A percentile compares a stretch with the other conserved stretches of the same genome.
Conservation (phyloP, 2,329 filamentous ascomycete genomes). For the Zarea fungicola region DNA sequence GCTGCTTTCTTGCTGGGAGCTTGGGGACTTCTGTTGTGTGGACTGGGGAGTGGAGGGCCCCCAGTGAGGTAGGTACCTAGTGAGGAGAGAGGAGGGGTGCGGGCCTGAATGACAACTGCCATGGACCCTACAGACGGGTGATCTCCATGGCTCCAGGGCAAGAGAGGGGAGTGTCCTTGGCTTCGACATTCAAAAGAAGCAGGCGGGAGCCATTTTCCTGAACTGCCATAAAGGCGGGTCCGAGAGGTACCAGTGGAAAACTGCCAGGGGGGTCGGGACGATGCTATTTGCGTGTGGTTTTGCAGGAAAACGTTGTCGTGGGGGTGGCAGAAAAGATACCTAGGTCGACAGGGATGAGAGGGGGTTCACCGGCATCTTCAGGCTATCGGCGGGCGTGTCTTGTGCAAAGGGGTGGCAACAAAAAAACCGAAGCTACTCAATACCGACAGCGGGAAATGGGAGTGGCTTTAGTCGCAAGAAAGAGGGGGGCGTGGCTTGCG, state of each 20-base stretch:
- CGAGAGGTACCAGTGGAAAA: not conserved
- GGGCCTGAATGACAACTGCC: not conserved
- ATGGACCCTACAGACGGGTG: not conserved
- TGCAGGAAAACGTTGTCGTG: not conserved
- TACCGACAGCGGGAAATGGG: too few species aligned
- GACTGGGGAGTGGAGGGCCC: not conserved
- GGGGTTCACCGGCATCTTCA: not conserved
- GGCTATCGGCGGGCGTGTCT: conserved; percentile 6
- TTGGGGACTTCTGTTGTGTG: too few species aligned
- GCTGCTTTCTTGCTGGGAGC: too few species aligned
- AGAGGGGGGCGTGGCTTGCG: too few species aligned
- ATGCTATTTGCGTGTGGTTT: not conserved
- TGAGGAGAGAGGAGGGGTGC: not conserved
- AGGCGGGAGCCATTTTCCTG: not conserved
- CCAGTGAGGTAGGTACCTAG: not conserved
- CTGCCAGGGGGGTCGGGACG: conserved; percentile 8
- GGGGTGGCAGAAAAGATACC: not conserved
- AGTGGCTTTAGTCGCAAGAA: too few species aligned
- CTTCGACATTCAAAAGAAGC: not conserved
- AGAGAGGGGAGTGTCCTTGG: too few species aligned
- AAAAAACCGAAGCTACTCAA: too few species aligned
- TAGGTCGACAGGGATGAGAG: not conserved
- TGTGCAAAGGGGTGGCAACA: not conserved
- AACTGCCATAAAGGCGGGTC: not conserved
- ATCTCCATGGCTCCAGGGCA: not conserved